Conservation (phyloP, 306 rosid species). For the Corylus avellana region DNA sequence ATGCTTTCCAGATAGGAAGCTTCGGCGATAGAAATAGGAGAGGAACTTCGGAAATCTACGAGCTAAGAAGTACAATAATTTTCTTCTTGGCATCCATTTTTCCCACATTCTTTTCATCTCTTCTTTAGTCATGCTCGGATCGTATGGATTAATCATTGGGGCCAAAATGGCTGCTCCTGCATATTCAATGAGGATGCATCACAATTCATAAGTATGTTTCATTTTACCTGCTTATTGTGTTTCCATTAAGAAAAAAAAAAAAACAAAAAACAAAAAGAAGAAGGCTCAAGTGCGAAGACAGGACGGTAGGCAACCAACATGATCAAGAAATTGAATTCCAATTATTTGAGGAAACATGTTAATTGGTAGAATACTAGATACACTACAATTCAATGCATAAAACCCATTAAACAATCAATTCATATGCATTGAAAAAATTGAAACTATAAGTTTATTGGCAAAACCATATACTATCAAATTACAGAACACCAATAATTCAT, state of each 20-base stretch:
- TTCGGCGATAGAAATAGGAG: constrained; percentile 58
- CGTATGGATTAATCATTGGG: constrained; percentile 85
- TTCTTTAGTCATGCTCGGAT: constrained; percentile 68
- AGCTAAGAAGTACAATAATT: constrained; percentile 63
- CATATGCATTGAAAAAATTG: not conserved
- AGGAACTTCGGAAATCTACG: constrained; percentile 75
- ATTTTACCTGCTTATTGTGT: not conserved
- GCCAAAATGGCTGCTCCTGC: constrained; percentile 88
- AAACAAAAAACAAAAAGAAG: not conserved
- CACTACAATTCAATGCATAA: not conserved
- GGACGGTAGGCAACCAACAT: constrained; percentile 16
- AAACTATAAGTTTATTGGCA: not conserved
- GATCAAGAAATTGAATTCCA: not conserved
- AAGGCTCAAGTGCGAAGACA: constrained; percentile 5
- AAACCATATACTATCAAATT: not conserved
- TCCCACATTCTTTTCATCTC: constrained; percentile 83
- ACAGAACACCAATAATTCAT: not conserved
- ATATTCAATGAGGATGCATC: constrained; percentile 31
- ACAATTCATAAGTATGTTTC: constrained; percentile 17
- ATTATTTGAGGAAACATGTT: constrained; percentile 3
- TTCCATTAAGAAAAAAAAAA: not conserved
- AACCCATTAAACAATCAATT: not conserved
- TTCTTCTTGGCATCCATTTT: constrained; percentile 76
- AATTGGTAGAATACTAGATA: not conserved
- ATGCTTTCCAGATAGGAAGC: constrained; percentile 80